Base-by-base conservation (phyloP, 1,284 basidiomycete genomes). In the Pyrrhoderma lamaoense region DNA sequence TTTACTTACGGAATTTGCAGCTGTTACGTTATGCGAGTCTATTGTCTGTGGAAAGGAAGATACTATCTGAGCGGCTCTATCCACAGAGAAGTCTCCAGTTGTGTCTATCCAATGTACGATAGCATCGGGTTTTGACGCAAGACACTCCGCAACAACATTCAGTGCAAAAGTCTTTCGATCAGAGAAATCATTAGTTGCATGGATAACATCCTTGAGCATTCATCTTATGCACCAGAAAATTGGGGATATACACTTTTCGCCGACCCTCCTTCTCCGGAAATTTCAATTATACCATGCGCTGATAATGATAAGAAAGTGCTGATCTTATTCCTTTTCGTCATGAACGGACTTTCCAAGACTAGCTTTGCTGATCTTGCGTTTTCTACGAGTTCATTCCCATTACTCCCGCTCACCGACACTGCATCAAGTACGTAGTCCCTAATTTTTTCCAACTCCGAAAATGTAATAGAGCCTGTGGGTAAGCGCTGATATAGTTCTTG, bases 21-120 rank as follows among this genome's bases (percentile, higher is more conserved):
- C 1, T 71, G 62, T 31, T 31, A 1, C 58, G 58, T 1, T 67
- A 65, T 3, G 62, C 56, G 1, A 64, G 50, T 21, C 61, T 65
- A 71, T 76, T 45, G 40, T 47, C 35, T 36, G 44, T 37, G 36
- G 31, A 37, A 38, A 43, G 27, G 21, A 19, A 16, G 8, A 21
- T 37, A 51, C 25, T 13, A 45, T 45, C n/a, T 39, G n/a, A 59
- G 60, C 38, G 61, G 77, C 71, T 43, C 70, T 68, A 16, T 79
- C 75, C 0, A 69, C 67, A 31, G 80, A 75, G 62, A 89, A 84
- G 51, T 79, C 79, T 2, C 84, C 82, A 0, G 70, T 73, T 8
- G 80, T 82, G 59, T 89, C 86, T 40, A 89, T 73, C 86, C 86
- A 89, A 7, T 79, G 61, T 0, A 72, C 76, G 45, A 62, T 68